These are phyloP conservation scores for Xylaria telfairii DNA, from an alignment of 495 filamentous ascomycete genomes.

Conservation along the genomic window DNA sequence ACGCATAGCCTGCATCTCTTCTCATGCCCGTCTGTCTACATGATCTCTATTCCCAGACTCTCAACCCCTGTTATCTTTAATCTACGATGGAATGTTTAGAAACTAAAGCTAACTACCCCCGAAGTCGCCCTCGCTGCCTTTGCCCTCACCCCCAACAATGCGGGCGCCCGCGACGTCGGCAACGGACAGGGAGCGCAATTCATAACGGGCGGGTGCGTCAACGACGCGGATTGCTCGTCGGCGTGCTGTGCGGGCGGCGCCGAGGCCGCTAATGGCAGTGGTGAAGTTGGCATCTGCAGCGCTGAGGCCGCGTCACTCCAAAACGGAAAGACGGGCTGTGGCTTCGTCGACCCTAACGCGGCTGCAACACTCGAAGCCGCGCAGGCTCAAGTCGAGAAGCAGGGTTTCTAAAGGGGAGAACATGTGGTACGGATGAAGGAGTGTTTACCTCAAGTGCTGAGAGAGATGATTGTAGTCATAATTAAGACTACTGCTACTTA, in stretches of 20 bases:
- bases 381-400: constrained; percentile 49
- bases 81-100: background rate
- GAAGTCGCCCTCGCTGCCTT: constrained; percentile 14
- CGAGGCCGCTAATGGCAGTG: constrained; percentile 27
- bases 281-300: constrained; percentile 48
- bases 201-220: constrained; percentile 55
- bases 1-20: background rate
- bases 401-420: constrained; percentile 43
- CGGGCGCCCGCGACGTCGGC: constrained; percentile 54
- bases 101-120: background rate
- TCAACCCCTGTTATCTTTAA: background rate
- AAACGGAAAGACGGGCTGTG: constrained; percentile 51
- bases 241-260: constrained; percentile 51
- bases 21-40: background rate
- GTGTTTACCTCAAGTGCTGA: background rate
- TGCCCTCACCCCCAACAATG: constrained; percentile 39
- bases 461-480: background rate
- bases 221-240: constrained; percentile 49
- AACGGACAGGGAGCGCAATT: constrained; percentile 56
- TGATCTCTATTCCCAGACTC: background rate
- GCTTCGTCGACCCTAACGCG: constrained; percentile 51
- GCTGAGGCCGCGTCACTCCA: constrained; percentile 49
- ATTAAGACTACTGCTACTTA: background rate
- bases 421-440: background rate
- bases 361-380: constrained; percentile 47